Conservation (phyloP, 805 yeast species). For the Wickerhamomyces alni region DNA sequence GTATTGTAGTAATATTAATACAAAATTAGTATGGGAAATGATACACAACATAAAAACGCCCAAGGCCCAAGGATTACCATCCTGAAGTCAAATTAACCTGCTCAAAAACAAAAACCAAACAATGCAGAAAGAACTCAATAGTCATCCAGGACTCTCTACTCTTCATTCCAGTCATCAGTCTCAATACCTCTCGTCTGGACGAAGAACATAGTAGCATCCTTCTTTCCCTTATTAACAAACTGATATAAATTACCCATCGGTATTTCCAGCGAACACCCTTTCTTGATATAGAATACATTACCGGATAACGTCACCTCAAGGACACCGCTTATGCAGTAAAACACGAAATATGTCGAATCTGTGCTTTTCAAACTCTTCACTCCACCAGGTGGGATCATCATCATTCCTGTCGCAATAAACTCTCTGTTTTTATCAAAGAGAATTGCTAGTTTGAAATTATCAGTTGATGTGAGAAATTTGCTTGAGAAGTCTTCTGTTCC, state of each 20-base stretch:
- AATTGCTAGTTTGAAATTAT: conserved; percentile 56
- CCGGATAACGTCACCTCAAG: conserved; percentile 62
- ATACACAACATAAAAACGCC: too few relatives aligned
- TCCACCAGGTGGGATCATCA: conserved; percentile 58
- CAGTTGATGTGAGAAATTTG: conserved; percentile 33
- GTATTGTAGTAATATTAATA: too few relatives aligned
- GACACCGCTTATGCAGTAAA: conserved; percentile 67
- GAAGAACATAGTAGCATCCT: conserved; percentile 61
- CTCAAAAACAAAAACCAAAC: not conserved
- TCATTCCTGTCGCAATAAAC: conserved; percentile 66
- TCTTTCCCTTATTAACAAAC: conserved; percentile 54
- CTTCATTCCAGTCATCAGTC: conserved; percentile 17
- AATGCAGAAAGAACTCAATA: not conserved
- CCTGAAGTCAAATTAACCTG: too few relatives aligned
- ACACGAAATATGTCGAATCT: conserved; percentile 59
- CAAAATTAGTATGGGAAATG: too few relatives aligned
- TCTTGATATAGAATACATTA: conserved; percentile 50
- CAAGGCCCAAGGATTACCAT: too few relatives aligned
- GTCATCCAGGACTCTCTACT: not conserved
- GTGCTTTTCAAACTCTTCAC: conserved; percentile 56
- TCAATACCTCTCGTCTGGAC: conserved; percentile 49
- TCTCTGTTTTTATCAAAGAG: conserved; percentile 59
- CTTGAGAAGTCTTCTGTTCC: conserved; percentile 42
- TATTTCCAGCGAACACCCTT: conserved; percentile 76
- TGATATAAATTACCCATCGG: conserved; percentile 75